Evolutionary conservation across 805 yeast species (phyloP), one percentile per base, ranked within the genome.

Genomic region (Ogataea populi-albae): DNA sequence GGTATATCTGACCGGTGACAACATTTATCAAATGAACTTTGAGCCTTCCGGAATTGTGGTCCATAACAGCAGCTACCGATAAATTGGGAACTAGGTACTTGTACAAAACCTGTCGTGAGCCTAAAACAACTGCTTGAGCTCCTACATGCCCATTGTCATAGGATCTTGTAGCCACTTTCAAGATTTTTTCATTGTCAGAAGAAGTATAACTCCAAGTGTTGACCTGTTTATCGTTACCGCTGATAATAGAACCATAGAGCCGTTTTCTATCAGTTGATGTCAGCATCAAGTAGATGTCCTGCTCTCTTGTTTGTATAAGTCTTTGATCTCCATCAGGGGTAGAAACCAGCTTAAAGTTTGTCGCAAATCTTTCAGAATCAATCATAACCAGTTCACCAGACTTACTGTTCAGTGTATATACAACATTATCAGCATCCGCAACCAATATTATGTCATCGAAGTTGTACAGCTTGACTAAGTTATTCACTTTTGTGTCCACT

Each of bases 81-180:
- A 81, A 66, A 49, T 85, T 77, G 15, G 94, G 95, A 50, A 84
- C 71, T 41, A 89, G 62, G 56, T 83, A 89, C 59, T 91, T 93
- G 73, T 89, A 87, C 25, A 87, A 61, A 1, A 86, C 91, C 1
- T 80, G 68, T 53, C 86, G 73, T 47, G 83, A 79, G 15, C 81
- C 80, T 19, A 84, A 61, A 0, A 83, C 75, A 17, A 75, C 69
- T 6, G 95, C 97, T 31, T 81, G 55, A 10, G 81, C 80, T 0
- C 81, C 77, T 4, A 71, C 63, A 9, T 55, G 48, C 14, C 65
- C 72, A 10, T 58, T 60, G 7, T 54, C 56, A 3, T 62, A 60
- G 29, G 64, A 65, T 37, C 76, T 67, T 2, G 56, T 26, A 0
- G 68, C 62, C 21, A 65, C 55, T 0, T 69, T 65, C 2, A 70